Evolutionary conservation across 2,329 filamentous ascomycete species (phyloP).

Genomic region (Aspergillus novofumigatus): DNA sequence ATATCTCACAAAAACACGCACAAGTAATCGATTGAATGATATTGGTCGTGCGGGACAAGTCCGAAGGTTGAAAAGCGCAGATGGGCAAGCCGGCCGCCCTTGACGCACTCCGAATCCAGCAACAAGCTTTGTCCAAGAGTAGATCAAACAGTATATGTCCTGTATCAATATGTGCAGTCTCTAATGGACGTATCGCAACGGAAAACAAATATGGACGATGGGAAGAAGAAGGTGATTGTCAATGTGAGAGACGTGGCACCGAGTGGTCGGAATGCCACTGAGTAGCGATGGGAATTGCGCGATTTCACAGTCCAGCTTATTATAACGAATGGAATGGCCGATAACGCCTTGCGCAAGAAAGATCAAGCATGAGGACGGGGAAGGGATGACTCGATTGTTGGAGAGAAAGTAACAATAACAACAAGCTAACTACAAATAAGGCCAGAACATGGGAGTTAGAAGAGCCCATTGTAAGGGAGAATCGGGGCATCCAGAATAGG

Average conservation of each 20-base stretch:
- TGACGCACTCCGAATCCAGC: not conserved
- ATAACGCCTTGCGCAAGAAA: constrained; percentile 14
- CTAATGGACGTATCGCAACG: not conserved
- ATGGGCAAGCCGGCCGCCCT: not conserved
- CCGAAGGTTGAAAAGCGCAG: not conserved
- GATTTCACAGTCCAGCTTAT: not conserved
- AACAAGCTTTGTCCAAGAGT: not conserved
- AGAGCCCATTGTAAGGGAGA: not conserved
- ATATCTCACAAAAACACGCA: constrained; percentile 10
- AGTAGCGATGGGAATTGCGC: not conserved
- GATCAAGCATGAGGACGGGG: not conserved
- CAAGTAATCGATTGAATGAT: not conserved
- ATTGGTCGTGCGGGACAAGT: not conserved
- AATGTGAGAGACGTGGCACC: not conserved
- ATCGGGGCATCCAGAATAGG: not conserved
- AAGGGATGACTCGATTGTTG: not conserved
- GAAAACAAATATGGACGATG: not conserved
- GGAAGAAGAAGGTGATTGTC: not conserved
- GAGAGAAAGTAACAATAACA: not conserved
- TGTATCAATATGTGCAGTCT: not conserved
- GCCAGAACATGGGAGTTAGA: not conserved
- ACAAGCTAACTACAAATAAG: not conserved
- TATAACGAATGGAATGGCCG: constrained; percentile 29
- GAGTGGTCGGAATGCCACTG: constrained; percentile 5
- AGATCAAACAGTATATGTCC: not conserved